Evolutionary conservation across 108 stramenopile genomes (phyloP), one percentile per base, ranked within the genome.

Genomic region (Nannochloropsis gaditana): DNA sequence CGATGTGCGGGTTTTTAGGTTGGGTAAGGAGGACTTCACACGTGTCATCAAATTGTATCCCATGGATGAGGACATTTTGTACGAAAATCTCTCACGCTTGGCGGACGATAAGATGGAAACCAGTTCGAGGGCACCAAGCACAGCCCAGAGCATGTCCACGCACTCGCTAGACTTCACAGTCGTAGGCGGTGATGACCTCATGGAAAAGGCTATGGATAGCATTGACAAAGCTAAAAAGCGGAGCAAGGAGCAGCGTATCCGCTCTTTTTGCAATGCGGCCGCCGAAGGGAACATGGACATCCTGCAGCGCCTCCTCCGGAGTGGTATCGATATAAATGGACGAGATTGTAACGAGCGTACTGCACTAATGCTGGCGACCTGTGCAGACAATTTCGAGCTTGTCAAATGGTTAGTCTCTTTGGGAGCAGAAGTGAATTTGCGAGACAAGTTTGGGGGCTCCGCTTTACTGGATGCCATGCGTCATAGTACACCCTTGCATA

Each of bases 91-190:
- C 19, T 73, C 59, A 73, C 15, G 59, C 19, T n/a, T 73, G 59
- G 59, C 59, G 59, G 59, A 73, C n/a, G 59, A 73, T 73, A 73
- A 73, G 59, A 73, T 73, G 59, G 59, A 73, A n/a, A 73, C 59
- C 4, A n/a, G 59, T n/a, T 73, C 59, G 8, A 73, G 59, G 59
- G 59, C 59, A n/a, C 59, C 59, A n/a, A 73, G 59, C n/a, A 73
- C n/a, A n/a, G 59, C 59, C 5, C 59, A 73, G 59, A 73, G 59
- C 8, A 73, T 73, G 59, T 73, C 59, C 19, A 73, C 59, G 59
- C 59, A 73, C n/a, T 73, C 59, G 59, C 59, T 73, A n/a, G 59
- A 73, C n/a, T n/a, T 73, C 19, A 73, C 59, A n/a, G 59, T 73
- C 19, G n/a, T 73, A n/a, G 59, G 19, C 6, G 59, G 59, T 15